Evolutionary conservation across 208 protist genomes (phyloP), one percentile per base, ranked within the genome.

Genomic region (Lotmaria passim): DNA sequence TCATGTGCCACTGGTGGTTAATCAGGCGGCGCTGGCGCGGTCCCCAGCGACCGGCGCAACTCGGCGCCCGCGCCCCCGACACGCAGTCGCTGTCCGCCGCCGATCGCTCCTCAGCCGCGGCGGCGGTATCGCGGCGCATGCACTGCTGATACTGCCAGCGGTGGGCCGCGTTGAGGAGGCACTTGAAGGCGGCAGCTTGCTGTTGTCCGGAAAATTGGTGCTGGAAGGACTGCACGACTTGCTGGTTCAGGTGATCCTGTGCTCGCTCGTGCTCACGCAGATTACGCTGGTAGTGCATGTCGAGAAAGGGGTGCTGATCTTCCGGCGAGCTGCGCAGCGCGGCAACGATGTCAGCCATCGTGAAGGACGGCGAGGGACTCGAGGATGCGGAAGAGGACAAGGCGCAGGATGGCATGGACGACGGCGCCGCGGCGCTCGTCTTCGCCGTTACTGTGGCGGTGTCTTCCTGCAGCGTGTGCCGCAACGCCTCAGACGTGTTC

Each of bases 161-260:
- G 60, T 90, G 81, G 21, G 85, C 85, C 33, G 73, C 81, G 43
- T 73, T 68, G 8, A 85, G 71, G 19, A 87, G 74, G 34, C 78
- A 82, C 64, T 82, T 83, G 51, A 78, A 61, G 36, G 75, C 62
- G 30, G 73, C 63, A 23, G 53, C 46, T 28, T 70, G 68, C 23
- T 85, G 69, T 28, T 69, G 34, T 14, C 36, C 60, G 3, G 59
- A 67, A 1, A 83, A 44, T 23, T 34, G 50, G 31, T 56, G 55
- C 48, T 66, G 71, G 43, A 69, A 72, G 39, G 71, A 63, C 64
- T 69, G 58, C 12, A 62, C 51, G 34, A 79, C 31, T 58, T 77
- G 81, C 34, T 73, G 66, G 59, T 82, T 75, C 26, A 81, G 62
- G 6, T 77, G 79, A 47, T 82, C 73, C 55, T 73, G 69, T 23